Percentiles rank a stretch among this genome's conserved stretches.
Evolutionary conservation across 805 yeast species (phyloP).

Genomic region (Metschnikowia sp.): DNA sequence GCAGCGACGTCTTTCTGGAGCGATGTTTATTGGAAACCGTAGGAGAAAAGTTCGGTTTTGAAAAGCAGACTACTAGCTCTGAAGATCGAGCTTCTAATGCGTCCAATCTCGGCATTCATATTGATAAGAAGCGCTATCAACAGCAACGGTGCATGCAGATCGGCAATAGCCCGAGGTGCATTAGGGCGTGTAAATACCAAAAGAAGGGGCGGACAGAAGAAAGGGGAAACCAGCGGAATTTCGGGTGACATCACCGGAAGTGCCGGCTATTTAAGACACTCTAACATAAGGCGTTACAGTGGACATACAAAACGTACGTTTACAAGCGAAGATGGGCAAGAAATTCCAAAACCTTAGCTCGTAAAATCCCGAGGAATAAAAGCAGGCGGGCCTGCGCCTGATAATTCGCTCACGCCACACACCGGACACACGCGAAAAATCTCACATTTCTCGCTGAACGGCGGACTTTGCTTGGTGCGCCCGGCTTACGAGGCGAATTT

Average conservation of each 20-base stretch:
- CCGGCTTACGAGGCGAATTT: too few relatives aligned
- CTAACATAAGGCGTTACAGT: too few relatives aligned
- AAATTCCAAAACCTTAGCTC: background rate
- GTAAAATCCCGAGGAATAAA: background rate
- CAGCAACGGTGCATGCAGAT: slow-evolving; percentile 6
- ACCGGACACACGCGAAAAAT: slow-evolving; percentile 1
- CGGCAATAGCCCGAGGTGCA: background rate
- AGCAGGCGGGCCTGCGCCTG: slow-evolving; percentile 1
- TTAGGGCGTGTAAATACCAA: background rate
- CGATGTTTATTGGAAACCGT: too few relatives aligned
- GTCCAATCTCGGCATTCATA: slow-evolving; percentile 3
- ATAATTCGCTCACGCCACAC: background rate
- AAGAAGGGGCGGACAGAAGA: background rate
- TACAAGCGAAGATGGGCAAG: background rate
- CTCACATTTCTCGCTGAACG: background rate
- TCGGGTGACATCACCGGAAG: background rate
- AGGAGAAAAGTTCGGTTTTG: too few relatives aligned
- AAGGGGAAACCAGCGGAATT: background rate
- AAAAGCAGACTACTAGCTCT: background rate
- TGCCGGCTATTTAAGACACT: background rate
- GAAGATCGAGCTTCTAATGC: background rate
- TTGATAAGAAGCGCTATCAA: slow-evolving; percentile 9
- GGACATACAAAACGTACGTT: background rate
- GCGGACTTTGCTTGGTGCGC: too few relatives aligned
- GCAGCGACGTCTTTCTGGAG: too few relatives aligned